phyloP scores from a whole-genome alignment of 495 filamentous ascomycete species.

The Xylaria bambusicola region DNA sequence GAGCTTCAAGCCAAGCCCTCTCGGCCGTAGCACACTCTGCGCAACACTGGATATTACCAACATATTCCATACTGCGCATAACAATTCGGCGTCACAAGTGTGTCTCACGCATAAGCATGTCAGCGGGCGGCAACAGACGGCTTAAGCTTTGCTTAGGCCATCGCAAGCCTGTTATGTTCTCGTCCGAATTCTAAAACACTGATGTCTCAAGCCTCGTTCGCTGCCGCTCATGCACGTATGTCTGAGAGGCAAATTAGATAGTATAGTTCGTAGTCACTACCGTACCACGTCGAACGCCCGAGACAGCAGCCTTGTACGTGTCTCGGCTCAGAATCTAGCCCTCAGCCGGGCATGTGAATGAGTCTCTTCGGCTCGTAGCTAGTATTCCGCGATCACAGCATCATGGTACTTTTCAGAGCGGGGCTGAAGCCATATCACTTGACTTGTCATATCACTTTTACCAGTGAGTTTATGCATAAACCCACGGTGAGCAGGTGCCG shows the following conservation, averaged over 20 bases:
- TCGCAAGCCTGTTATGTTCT: too few species aligned
- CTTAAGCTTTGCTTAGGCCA: too few species aligned
- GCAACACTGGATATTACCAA: background rate
- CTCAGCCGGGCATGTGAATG: background rate
- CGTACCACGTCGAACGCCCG: constrained; percentile 1
- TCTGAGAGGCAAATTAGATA: background rate
- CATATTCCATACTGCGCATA: too few species aligned
- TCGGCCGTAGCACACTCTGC: background rate
- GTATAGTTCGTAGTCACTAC: background rate
- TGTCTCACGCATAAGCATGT: too few species aligned
- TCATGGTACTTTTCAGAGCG: background rate
- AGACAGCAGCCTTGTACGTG: background rate
- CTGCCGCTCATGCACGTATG: background rate
- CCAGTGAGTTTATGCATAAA: constrained; percentile 8
- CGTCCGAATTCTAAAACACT: too few species aligned
- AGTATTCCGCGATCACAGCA: too few species aligned
- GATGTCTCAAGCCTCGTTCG: too few species aligned
- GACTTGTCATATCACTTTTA: background rate
- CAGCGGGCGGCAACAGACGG: too few species aligned
- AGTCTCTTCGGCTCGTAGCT: background rate
- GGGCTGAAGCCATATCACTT: background rate
- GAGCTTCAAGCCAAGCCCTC: background rate
- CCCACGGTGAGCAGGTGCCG: background rate
- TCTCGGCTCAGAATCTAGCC: background rate
- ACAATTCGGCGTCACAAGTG: too few species aligned